These are phyloP conservation scores for Epithele typhae DNA, from an alignment of 768 basidiomycete species.

Conservation along the genomic window DNA sequence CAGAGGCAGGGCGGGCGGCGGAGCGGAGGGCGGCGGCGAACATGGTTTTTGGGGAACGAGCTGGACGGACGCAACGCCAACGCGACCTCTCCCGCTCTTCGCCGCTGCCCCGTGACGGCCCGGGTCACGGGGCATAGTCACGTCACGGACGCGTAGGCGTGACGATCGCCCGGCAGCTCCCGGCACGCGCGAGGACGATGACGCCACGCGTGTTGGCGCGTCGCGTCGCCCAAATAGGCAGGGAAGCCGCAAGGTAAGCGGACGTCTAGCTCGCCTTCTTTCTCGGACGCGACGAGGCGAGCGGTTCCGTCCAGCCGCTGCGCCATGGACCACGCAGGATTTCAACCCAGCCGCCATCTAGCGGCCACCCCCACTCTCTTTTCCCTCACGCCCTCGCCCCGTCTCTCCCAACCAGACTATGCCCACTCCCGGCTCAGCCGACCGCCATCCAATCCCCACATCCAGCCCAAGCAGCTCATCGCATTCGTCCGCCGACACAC, in stretches of 20 bases:
- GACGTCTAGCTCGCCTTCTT: too few relatives aligned
- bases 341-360: slow-evolving; percentile 5
- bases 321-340: not conserved
- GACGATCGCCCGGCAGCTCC: slow-evolving; percentile 7
- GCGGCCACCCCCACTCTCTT: slow-evolving; percentile 3
- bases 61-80: too few relatives aligned
- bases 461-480: slow-evolving; percentile 6
- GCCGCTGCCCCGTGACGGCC: slow-evolving; percentile 9
- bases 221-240: slow-evolving; percentile 5
- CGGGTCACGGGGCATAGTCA: slow-evolving; percentile 7
- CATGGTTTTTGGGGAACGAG: slow-evolving; percentile 23
- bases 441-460: too few relatives aligned
- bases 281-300: too few relatives aligned
- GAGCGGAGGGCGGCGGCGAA: slow-evolving; percentile 26
- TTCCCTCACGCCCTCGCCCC: not conserved
- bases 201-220: slow-evolving; percentile 5
- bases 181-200: slow-evolving; percentile 1
- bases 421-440: slow-evolving; percentile 12
- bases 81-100: too few relatives aligned
- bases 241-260: slow-evolving; percentile 12
- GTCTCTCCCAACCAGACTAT: slow-evolving; percentile 12
- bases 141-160: too few relatives aligned
- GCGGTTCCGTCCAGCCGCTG: not conserved
- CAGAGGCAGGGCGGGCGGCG: slow-evolving; percentile 20
- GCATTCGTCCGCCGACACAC: slow-evolving; percentile 9